Conservation (phyloP, 768 basidiomycete genomes). For the Auricularia cornea region DNA sequence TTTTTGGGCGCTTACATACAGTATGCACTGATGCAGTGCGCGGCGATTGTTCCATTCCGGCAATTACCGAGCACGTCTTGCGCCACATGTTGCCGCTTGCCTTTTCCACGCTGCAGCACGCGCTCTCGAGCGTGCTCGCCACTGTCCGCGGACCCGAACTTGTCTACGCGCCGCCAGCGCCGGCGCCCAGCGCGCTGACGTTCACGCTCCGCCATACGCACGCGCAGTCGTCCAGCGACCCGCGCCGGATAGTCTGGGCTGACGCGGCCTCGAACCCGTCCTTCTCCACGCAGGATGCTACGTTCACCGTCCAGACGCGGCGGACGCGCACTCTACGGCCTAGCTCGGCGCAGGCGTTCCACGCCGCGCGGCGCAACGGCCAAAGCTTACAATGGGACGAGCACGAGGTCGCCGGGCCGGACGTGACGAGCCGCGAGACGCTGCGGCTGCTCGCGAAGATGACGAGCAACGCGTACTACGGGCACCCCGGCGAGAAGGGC, state of each 20-base stretch:
- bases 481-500: constrained; percentile 43
- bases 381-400: constrained; percentile 51
- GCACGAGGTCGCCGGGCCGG: constrained; percentile 62
- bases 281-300: neutral
- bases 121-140: neutral
- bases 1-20: no score
- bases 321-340: neutral
- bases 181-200: neutral
- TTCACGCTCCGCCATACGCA: neutral
- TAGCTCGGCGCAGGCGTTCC: neutral
- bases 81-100: no score
- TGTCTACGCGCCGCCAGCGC: no score
- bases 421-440: constrained; percentile 67
- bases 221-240: neutral
- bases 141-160: neutral
- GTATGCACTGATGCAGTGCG: no score
- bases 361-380: neutral
- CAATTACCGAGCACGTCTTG: no score
- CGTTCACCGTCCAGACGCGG: neutral
- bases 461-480: constrained; percentile 84
- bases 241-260: neutral
- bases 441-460: constrained; percentile 86
- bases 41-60: no score
- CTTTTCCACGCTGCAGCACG: no score
- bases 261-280: neutral